phyloP scores from a whole-genome alignment of 345 rosid species.

The Gossypium anomalum region DNA sequence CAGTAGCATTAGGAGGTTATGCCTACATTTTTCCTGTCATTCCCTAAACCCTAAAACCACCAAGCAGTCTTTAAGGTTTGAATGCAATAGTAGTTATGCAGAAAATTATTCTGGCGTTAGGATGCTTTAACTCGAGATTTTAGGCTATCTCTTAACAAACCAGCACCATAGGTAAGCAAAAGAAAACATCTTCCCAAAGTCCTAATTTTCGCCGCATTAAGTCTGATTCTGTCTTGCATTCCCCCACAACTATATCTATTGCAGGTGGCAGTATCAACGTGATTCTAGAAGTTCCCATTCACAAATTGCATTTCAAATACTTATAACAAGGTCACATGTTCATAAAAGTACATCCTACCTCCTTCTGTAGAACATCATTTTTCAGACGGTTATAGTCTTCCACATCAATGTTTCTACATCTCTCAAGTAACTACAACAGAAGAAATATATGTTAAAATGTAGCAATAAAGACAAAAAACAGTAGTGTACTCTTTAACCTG shows the following conservation, averaged over 20 bases:
- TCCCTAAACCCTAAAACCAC: not conserved
- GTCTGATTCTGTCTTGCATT: not conserved
- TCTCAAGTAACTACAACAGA: conserved; percentile 60
- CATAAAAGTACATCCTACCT: conserved; percentile 38
- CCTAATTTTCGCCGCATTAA: not conserved
- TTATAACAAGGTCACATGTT: not conserved
- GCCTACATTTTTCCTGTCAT: not conserved
- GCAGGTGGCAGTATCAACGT: not conserved
- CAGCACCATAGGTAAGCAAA: not conserved
- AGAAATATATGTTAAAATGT: conserved; percentile 20
- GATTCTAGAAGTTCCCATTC: not conserved
- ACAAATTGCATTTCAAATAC: not conserved
- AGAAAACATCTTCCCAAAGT: not conserved
- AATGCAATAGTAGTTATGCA: not conserved
- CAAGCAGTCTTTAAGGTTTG: not conserved
- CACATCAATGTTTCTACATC: conserved; percentile 55
- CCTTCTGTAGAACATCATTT: conserved; percentile 51
- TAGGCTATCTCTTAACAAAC: not conserved
- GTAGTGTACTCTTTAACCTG: conserved; percentile 12
- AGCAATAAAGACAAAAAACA: conserved; percentile 9
- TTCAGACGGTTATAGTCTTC: conserved; percentile 75
- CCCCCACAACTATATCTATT: not conserved
- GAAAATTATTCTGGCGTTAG: not conserved
- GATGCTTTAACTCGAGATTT: not conserved
- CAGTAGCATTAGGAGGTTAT: not conserved